Conservation (phyloP, 768 basidiomycete species). For the Hemileccinum rubropunctum region DNA sequence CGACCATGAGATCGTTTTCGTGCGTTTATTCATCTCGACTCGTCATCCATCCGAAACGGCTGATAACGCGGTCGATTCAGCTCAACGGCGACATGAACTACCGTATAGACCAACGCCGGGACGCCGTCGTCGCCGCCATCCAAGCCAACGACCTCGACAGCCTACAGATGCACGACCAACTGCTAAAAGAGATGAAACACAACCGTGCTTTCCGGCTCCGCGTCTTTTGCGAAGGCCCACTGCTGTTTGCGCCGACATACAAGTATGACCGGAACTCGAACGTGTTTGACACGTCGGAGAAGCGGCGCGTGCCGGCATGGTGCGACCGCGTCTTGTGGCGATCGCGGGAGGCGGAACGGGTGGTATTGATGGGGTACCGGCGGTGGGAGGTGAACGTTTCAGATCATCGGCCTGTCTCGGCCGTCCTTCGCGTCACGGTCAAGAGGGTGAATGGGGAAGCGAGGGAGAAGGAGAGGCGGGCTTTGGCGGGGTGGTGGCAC, state of each 20-base stretch:
- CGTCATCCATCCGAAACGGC: neutral
- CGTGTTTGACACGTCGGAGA: constrained; percentile 87
- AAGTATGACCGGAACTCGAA: constrained; percentile 83
- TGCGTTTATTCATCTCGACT: constrained; percentile 28
- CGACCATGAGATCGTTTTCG: constrained; percentile 93
- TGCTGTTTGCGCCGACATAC: constrained; percentile 89
- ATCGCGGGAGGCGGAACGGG: constrained; percentile 50
- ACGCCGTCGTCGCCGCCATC: constrained; percentile 71
- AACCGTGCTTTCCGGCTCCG: constrained; percentile 89
- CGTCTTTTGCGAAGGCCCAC: constrained; percentile 75
- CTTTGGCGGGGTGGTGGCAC: constrained; percentile 57
- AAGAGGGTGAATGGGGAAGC: constrained; percentile 65
- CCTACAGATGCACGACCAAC: constrained; percentile 80
- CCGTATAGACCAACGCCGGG: constrained; percentile 90
- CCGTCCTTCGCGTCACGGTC: constrained; percentile 69
- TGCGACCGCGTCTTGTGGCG: constrained; percentile 93
- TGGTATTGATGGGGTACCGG: constrained; percentile 66
- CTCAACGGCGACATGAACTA: constrained; percentile 96
- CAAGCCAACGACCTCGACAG: constrained; percentile 60
- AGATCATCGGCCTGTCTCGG: constrained; percentile 88
- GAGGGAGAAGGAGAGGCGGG: constrained; percentile 53
- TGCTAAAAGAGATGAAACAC: constrained; percentile 81
- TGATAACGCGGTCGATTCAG: constrained; percentile 35
- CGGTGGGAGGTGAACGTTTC: constrained; percentile 87
- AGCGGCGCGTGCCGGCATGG: constrained; percentile 90